Evolutionary conservation across 352 stramenopile species (phyloP), one percentile per base, ranked within the genome.

Genomic region (Thalassiosira ordinaria): DNA sequence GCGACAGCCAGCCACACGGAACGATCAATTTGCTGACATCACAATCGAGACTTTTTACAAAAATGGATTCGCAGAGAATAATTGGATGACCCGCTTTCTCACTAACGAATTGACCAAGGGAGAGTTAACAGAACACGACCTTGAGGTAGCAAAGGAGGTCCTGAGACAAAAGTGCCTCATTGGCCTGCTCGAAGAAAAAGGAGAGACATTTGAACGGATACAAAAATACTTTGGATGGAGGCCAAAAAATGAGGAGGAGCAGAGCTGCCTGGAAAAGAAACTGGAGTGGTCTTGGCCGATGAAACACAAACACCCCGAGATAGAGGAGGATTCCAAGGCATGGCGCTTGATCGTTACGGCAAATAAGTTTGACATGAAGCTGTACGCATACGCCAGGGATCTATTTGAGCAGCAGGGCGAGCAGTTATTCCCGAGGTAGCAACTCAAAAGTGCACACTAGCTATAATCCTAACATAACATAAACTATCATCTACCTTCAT

Each of bases 1-100:
- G 79, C 73, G 65, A 62, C 57, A 73, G 4, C 66, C 57, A 11
- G 37, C 46, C 18, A 77, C 56, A 14, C 53, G 59, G 16, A 79
- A 81, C 20, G 74, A 84, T 27, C 53, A 82, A 59, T 71, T 87
- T 71, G 66, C 80, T 31, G 65, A 74, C 2, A 77, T 87, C 22
- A 52, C 74, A 2, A 84, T 87, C 29, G 73, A 84, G 24, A 31
- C 78, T 3, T 87, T 78, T 47, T 82, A 78, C 33, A 66, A 81
- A 66, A 26, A 33, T 46, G 74, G 70, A 44, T 72, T 70, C 26
- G 74, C 74, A 26, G 73, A 83, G 52, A 87, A 87, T 26, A 87
- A 87, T 55, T 87, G 80, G 80, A 84, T 87, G 68, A 84, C 75
- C 16, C 27, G 80, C 24, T 87, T 84, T 52, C 59, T 87, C 31